Conservation (phyloP, 495 filamentous ascomycete genomes). For the Penicillium egyptiacum region DNA sequence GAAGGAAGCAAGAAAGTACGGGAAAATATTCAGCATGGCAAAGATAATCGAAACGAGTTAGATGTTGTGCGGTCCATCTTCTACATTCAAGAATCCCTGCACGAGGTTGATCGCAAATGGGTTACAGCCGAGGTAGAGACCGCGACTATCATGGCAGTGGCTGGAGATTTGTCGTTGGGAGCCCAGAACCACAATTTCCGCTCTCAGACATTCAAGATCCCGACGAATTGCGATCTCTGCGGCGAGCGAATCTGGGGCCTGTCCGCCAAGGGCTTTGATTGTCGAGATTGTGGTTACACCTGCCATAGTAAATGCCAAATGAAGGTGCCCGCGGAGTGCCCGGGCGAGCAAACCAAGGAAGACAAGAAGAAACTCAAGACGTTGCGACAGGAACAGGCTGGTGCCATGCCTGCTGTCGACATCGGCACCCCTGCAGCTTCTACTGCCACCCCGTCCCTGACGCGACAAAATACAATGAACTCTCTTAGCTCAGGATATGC, state of each 20-base stretch:
- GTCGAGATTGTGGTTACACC: constrained; percentile 92
- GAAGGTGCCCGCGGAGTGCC: constrained; percentile 95
- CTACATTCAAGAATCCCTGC: constrained; percentile 74
- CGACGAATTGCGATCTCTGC: constrained; percentile 96
- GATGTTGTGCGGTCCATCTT: constrained; percentile 76
- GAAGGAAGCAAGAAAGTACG: constrained; percentile 69
- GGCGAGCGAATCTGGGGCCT: constrained; percentile 96
- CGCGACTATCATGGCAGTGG: constrained; percentile 76
- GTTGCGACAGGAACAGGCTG: constrained; percentile 77
- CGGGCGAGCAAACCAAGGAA: constrained; percentile 89
- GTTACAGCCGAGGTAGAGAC: constrained; percentile 90
- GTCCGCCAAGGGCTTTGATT: constrained; percentile 93
- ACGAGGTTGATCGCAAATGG: constrained; percentile 82
- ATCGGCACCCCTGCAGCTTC: constrained; percentile 39
- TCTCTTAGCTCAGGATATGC: constrained; percentile 89
- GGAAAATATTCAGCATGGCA: constrained; percentile 73
- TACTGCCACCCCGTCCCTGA: constrained; percentile 54
- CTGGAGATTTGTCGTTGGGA: constrained; percentile 88
- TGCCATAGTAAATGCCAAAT: constrained; percentile 99
- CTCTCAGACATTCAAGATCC: constrained; percentile 95
- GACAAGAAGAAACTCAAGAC: constrained; percentile 89
- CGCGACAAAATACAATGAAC: constrained; percentile 87
- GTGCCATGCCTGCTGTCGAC: constrained; percentile 47
- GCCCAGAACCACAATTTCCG: constrained; percentile 96
- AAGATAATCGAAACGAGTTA: constrained; percentile 81